Evolutionary conservation across 371 early-diverging fungal species (phyloP).

Genomic region (Coemansia sp.): DNA sequence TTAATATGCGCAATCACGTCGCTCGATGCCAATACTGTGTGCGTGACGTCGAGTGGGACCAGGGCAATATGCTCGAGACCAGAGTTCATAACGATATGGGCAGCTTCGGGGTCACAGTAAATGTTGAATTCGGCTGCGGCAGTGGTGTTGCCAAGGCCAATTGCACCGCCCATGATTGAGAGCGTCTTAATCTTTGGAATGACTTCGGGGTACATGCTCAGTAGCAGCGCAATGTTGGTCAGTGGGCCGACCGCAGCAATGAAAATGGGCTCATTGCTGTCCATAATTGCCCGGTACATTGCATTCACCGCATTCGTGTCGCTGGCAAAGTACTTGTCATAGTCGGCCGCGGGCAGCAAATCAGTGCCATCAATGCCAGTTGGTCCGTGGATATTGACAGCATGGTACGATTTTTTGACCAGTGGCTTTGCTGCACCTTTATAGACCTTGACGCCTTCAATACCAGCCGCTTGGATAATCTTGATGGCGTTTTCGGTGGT

Average conservation of each 20-base stretch:
- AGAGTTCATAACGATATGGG: conserved; percentile 47
- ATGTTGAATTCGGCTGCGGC: conserved; percentile 52
- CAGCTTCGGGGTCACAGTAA: conserved; percentile 50
- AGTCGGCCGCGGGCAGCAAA: conserved; percentile 35
- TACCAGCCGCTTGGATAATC: conserved; percentile 44
- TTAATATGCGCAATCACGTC: conserved; percentile 28
- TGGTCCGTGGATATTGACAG: conserved; percentile 43
- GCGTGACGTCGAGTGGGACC: conserved; percentile 52
- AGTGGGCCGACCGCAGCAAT: conserved; percentile 50
- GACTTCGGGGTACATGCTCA: conserved; percentile 49
- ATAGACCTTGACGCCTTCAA: conserved; percentile 39
- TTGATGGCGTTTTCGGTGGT: conserved; percentile 19
- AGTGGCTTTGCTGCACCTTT: conserved; percentile 37
- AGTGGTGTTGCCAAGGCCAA: conserved; percentile 41
- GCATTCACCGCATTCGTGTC: conserved; percentile 35
- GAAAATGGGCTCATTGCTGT: conserved; percentile 22
- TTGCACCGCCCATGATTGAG: conserved; percentile 51
- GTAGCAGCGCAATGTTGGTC: conserved; percentile 50
- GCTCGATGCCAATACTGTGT: conserved; percentile 19
- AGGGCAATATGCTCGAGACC: conserved; percentile 29
- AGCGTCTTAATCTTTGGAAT: conserved; percentile 37
- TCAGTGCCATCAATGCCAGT: conserved; percentile 45
- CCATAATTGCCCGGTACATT: conserved; percentile 33
- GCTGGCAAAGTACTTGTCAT: conserved; percentile 7
- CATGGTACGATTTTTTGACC: conserved; percentile 24